Conservation (phyloP, 169 alveolate genomes). For the Plasmodium relictum region DNA sequence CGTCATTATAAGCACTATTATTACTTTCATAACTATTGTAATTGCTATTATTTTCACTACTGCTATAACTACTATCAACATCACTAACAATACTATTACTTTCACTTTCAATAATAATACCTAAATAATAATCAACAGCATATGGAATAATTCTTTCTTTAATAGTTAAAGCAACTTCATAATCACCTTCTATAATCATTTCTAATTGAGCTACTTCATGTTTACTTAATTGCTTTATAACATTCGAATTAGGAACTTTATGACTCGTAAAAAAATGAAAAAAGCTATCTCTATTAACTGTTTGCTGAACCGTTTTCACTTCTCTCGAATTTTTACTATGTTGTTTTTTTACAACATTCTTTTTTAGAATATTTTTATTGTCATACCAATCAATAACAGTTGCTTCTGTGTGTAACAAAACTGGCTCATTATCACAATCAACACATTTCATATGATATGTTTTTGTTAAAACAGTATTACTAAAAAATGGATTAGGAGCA, state of each 20-base stretch:
- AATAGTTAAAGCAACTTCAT: slow-evolving; percentile 86
- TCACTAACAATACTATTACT: slow-evolving; percentile 76
- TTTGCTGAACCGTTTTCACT: slow-evolving; percentile 83
- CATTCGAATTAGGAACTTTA: slow-evolving; percentile 63
- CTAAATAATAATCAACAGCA: slow-evolving; percentile 87
- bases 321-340: slow-evolving; percentile 86
- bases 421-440: slow-evolving; percentile 88
- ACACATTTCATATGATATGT: slow-evolving; percentile 87
- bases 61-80: slow-evolving; percentile 71
- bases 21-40: slow-evolving; percentile 76
- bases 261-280: slow-evolving; percentile 86
- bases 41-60: slow-evolving; percentile 74
- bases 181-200: slow-evolving; percentile 88
- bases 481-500: slow-evolving; percentile 85
- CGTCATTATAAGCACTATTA: slow-evolving; percentile 77
- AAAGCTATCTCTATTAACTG: slow-evolving; percentile 86
- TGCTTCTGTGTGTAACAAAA: slow-evolving; percentile 88
- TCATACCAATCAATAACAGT: slow-evolving; percentile 87
- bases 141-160: slow-evolving; percentile 88
- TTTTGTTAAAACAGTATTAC: slow-evolving; percentile 83
- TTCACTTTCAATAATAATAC: slow-evolving; percentile 79
- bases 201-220: slow-evolving; percentile 86
- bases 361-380: slow-evolving; percentile 84
- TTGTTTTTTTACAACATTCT: slow-evolving; percentile 85
- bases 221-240: slow-evolving; percentile 71